Evolutionary conservation across 2,329 filamentous ascomycete genomes (phyloP), one percentile per base, ranked within the genome.

Genomic region (Sphaerulina populicola): DNA sequence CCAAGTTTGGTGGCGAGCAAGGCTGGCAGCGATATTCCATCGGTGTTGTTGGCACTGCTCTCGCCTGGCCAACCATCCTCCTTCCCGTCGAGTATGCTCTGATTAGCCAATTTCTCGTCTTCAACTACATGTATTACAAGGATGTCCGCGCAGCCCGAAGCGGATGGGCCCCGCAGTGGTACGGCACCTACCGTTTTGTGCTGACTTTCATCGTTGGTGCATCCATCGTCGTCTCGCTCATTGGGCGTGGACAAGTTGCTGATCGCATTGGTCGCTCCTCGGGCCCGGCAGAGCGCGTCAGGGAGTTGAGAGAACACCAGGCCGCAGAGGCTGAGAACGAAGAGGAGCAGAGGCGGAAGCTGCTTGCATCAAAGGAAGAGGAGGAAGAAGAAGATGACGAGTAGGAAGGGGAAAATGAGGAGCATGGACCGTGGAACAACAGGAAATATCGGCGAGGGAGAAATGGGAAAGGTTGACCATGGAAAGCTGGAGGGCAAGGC

Each of bases 61-160:
- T 93, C 18, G 90, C 90, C 42, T 96, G 90, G 90, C 89, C 90
- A 2, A 95, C 90, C 9, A 77, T 94, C 31, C 74, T 94, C 44
- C 77, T 96, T 71, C 86, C 89, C 0, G 72, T 88, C 41, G 86
- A 94, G 68, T 88, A 88, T 68, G 90, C 89, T 1, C 74, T 96
- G 44, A 94, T 89, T 49, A 77, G 81, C 2, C 90, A 96, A 67
- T 95, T 96, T 72, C 69, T 84, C 48, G 84, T 87, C 35, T 96
- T 96, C 69, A 85, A 83, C 51, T 82, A 82, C 60, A 78, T 95
- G 54, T 96, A 95, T 75, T 91, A 91, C 67, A 82, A 82, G 53
- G 90, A 96, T 66, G 76, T 85, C 6, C 78, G 82, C 27, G 88
- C 88, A 11, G 78, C 84, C 7, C 77, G 78, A 46, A 74, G 76